Conservation (phyloP, 139 green algal species). For the Chlorella sp. region DNA sequence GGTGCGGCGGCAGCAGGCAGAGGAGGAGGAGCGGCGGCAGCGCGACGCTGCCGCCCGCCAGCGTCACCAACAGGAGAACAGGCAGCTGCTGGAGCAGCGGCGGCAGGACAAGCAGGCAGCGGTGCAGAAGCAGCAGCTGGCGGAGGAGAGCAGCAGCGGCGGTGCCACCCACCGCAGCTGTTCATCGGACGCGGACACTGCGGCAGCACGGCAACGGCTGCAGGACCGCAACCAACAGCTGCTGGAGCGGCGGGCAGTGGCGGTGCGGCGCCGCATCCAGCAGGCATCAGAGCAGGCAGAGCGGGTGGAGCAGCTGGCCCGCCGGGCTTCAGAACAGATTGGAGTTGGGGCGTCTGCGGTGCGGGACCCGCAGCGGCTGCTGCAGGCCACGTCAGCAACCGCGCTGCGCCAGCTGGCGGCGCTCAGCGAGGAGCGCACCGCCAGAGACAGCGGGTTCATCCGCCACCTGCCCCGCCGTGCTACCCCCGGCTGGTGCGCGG, state of each 20-base stretch:
- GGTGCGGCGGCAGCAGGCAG: background rate
- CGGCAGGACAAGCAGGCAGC: background rate
- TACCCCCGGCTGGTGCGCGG: constrained; percentile 12
- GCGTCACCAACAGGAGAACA: constrained; percentile 19
- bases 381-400: constrained; percentile 16
- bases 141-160: background rate
- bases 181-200: background rate
- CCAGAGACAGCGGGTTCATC: constrained; percentile 29
- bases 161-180: background rate
- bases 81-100: constrained; percentile 16
- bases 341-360: background rate
- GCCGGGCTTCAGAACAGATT: background rate
- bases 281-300: background rate
- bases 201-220: background rate
- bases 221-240: constrained; percentile 29
- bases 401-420: constrained; percentile 9
- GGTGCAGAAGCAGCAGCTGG: background rate
- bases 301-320: background rate
- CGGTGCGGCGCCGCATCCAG: background rate
- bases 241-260: background rate
- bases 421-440: background rate
- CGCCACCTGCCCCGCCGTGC: constrained; percentile 7
- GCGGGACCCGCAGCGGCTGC: constrained; percentile 16
- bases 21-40: background rate
- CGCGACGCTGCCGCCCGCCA: background rate